These are phyloP conservation scores for Pseudopithomyces maydicus DNA, from an alignment of 2,329 filamentous ascomycete species.

Conservation along the genomic window DNA sequence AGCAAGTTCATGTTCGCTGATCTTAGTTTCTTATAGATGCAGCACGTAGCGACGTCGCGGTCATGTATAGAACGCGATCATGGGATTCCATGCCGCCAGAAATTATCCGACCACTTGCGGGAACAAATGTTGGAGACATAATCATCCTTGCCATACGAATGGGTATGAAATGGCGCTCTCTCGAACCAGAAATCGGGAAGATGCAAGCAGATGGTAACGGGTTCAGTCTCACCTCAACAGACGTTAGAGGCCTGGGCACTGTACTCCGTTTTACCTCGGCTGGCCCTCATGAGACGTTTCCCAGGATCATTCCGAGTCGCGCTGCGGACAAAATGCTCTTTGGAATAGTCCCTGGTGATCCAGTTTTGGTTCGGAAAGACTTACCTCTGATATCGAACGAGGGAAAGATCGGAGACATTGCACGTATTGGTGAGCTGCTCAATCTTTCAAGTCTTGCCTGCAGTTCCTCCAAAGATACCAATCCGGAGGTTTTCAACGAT, in stretches of 20 bases:
- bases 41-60: conserved; percentile 8
- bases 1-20: not conserved
- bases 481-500: conserved; percentile 9
- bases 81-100: conserved; percentile 15
- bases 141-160: conserved; percentile 8
- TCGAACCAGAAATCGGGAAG: conserved; percentile 9
- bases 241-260: conserved; percentile 8
- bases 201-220: conserved; percentile 14
- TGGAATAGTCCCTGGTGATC: conserved; percentile 10
- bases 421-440: not conserved
- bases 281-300: conserved; percentile 1
- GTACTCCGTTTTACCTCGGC: conserved; percentile 11
- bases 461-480: not conserved
- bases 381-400: conserved; percentile 1
- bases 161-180: conserved; percentile 11
- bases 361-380: conserved; percentile 6
- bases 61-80: conserved; percentile 9
- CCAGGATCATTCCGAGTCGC: conserved; percentile 1
- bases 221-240: conserved; percentile 1
- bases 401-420: not conserved
- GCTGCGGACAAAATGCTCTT: conserved; percentile 11
- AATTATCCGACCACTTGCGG: conserved; percentile 10
- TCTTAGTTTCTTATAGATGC: not conserved
- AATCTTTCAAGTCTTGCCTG: not conserved
- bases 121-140: conserved; percentile 6